Evolutionary conservation across 352 stramenopile genomes (phyloP).

Genomic region (Phytophthora palmivora): DNA sequence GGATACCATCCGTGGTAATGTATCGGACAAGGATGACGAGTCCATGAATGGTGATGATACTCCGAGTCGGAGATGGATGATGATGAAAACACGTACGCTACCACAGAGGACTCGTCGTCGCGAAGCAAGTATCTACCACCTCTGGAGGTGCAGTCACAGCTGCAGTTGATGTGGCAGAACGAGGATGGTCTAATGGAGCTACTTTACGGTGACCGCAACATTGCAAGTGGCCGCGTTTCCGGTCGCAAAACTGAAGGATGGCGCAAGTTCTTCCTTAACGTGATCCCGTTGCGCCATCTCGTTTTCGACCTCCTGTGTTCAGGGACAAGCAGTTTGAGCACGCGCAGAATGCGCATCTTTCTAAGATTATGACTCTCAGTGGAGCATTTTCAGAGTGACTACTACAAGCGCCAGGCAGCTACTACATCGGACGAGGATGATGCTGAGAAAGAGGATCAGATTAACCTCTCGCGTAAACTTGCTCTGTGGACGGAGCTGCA

Average conservation of each 20-base stretch:
- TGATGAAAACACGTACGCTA: conserved; percentile 65
- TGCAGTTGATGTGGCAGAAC: conserved; percentile 95
- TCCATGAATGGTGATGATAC: conserved; percentile 50
- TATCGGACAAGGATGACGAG: conserved; percentile 60
- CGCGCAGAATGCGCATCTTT: conserved; percentile 96
- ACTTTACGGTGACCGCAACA: conserved; percentile 91
- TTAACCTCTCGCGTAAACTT: conserved; percentile 93
- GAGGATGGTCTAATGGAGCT: conserved; percentile 93
- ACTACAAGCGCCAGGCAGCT: conserved; percentile 61
- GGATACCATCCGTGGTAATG: conserved; percentile 80
- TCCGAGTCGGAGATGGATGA: conserved; percentile 84
- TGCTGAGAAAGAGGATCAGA: conserved; percentile 52
- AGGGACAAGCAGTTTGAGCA: conserved; percentile 98
- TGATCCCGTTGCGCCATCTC: conserved; percentile 97
- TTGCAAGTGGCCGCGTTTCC: conserved; percentile 66
- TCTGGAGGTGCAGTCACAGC: conserved; percentile 95
- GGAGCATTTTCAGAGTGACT: conserved; percentile 84
- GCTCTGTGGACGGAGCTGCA: conserved; percentile 98
- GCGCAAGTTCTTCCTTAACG: conserved; percentile 96
- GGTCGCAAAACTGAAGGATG: conserved; percentile 79
- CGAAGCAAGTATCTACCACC: conserved; percentile 95
- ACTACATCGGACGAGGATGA: conserved; percentile 68
- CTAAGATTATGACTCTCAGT: conserved; percentile 94
- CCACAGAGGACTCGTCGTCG: conserved; percentile 67
- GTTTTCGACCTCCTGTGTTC: conserved; percentile 98